These are phyloP conservation scores for Nicotiana obtusifolia DNA, from an alignment of 257 asterid species.

Conservation along the genomic window DNA sequence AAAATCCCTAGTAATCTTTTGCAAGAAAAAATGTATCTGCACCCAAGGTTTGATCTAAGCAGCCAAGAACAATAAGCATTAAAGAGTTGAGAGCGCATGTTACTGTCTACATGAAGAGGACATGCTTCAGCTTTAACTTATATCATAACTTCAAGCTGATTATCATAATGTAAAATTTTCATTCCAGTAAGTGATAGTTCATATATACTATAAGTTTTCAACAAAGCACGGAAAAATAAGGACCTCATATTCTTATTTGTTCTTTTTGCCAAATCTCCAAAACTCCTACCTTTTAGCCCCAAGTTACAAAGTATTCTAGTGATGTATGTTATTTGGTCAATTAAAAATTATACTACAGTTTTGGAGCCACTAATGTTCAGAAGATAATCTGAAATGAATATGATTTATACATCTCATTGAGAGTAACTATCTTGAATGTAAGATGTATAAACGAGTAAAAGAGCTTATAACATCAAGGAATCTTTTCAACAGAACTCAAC, in stretches of 20 bases:
- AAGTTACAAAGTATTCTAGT: background rate
- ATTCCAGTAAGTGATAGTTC: background rate
- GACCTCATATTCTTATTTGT: background rate
- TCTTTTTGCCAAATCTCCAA: background rate
- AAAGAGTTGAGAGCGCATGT: background rate
- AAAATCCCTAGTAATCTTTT: background rate
- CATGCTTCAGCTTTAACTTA: background rate
- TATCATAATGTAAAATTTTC: background rate
- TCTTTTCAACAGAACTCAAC: background rate
- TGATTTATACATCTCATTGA: background rate
- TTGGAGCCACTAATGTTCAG: background rate
- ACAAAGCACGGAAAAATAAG: background rate
- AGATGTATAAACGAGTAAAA: background rate
- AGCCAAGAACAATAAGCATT: background rate
- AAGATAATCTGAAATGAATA: background rate
- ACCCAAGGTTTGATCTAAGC: background rate
- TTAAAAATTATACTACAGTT: background rate
- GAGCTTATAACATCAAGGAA: background rate
- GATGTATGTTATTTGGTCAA: background rate
- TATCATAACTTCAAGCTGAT: background rate
- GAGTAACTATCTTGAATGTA: background rate
- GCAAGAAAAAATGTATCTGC: background rate
- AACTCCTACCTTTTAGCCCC: background rate
- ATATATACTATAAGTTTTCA: constrained; percentile 4
- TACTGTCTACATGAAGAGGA: background rate